phyloP scores from a whole-genome alignment of 2,329 filamentous ascomycete genomes.

The Neonectria magnoliae region DNA sequence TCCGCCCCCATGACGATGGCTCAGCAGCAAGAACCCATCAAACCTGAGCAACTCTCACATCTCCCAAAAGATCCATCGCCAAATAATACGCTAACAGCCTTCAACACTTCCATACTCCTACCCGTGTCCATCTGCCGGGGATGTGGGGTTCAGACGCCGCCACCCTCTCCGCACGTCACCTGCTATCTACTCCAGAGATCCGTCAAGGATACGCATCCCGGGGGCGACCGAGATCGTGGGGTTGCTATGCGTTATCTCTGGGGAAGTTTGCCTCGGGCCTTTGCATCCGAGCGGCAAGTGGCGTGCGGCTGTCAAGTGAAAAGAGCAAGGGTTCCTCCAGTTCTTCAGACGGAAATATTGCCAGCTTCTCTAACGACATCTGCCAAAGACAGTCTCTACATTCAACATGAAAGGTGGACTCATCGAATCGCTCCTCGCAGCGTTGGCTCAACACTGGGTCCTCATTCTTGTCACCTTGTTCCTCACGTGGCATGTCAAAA shows the following conservation, averaged over 20 bases:
- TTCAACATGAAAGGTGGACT: slow-evolving; percentile 40
- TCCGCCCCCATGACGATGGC: background rate
- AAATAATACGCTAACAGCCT: background rate
- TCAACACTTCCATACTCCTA: background rate
- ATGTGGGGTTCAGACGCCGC: slow-evolving; percentile 4
- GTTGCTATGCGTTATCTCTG: background rate
- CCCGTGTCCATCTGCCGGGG: slow-evolving; percentile 20
- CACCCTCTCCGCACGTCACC: slow-evolving; percentile 3
- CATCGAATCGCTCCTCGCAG: slow-evolving; percentile 30
- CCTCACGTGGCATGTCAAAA: slow-evolving; percentile 29
- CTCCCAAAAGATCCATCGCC: background rate
- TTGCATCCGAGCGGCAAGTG: background rate
- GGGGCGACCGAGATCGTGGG: background rate
- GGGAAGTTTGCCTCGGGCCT: background rate
- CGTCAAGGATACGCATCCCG: background rate
- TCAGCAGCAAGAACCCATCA: background rate
- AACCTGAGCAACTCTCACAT: no score
- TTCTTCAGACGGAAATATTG: background rate
- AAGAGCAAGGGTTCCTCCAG: background rate
- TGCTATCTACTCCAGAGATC: background rate
- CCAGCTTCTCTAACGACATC: background rate
- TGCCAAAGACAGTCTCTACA: background rate
- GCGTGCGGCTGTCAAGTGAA: background rate
- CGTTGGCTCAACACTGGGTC: slow-evolving; percentile 35
- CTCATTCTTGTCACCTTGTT: slow-evolving; percentile 20